Conservation (phyloP, 805 yeast genomes). For the Peterozyma xylosa region DNA sequence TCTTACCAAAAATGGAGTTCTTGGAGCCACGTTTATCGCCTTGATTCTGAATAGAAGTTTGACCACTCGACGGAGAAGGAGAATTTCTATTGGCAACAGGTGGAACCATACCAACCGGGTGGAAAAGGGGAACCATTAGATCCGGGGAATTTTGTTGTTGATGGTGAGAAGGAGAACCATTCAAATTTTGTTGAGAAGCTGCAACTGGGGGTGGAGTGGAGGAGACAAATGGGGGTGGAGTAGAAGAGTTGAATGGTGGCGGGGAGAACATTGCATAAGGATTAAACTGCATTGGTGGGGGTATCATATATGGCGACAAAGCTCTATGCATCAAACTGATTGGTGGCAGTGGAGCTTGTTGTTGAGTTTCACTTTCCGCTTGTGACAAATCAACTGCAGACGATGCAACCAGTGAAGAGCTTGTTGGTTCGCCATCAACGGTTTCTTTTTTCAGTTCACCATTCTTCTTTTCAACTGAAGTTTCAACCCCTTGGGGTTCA, state of each 20-base stretch:
- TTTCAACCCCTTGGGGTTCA: not conserved
- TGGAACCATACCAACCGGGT: slow-evolving; percentile 7
- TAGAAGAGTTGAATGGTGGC: slow-evolving; percentile 11
- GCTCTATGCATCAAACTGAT: slow-evolving; percentile 12
- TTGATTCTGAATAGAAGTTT: slow-evolving; percentile 7
- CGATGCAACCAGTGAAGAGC: no score
- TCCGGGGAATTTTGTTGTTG: not conserved
- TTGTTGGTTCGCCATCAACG: no score
- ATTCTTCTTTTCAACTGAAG: no score
- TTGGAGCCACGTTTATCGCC: slow-evolving; percentile 8
- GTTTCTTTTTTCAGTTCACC: no score
- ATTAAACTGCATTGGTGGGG: slow-evolving; percentile 27
- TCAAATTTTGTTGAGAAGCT: slow-evolving; percentile 1
- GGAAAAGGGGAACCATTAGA: not conserved
- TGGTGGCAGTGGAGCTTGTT: not conserved
- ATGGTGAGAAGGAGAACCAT: slow-evolving; percentile 2
- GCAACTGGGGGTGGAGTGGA: slow-evolving; percentile 6
- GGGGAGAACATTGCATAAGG: slow-evolving; percentile 32
- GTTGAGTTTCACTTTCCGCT: not conserved
- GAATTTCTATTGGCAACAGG: slow-evolving; percentile 8
- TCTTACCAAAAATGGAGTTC: slow-evolving; percentile 1
- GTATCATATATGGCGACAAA: slow-evolving; percentile 36
- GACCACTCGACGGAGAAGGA: slow-evolving; percentile 17
- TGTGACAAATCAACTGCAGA: no score
- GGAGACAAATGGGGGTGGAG: slow-evolving; percentile 12